Evolutionary conservation across 1,139 yeast genomes (phyloP).

Genomic region (Blastobotrys persicus): DNA sequence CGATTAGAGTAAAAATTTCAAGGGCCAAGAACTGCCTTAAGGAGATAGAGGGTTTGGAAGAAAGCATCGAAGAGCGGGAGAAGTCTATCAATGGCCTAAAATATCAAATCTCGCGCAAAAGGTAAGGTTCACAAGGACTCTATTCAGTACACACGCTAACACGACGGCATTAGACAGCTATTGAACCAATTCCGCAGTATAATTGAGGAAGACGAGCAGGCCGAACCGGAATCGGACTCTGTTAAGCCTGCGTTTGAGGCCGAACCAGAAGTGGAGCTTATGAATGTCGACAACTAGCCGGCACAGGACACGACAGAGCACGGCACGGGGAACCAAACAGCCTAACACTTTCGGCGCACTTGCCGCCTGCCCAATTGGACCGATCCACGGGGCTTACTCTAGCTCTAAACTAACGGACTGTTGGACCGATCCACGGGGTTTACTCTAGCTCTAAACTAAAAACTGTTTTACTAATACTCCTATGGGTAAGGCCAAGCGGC

Average conservation of each 20-base stretch:
- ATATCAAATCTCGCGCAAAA: constrained; percentile 17
- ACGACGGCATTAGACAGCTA: constrained; percentile 12
- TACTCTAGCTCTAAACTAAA: too few relatives aligned
- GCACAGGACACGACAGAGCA: too few relatives aligned
- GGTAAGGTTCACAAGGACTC: too few relatives aligned
- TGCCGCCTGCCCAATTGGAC: too few relatives aligned
- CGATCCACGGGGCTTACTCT: too few relatives aligned
- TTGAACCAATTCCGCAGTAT: constrained; percentile 22
- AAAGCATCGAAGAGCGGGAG: constrained; percentile 22
- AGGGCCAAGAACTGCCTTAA: constrained; percentile 22
- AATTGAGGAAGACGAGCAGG: constrained; percentile 16
- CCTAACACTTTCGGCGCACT: too few relatives aligned
- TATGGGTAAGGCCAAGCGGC: too few relatives aligned
- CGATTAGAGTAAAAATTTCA: constrained; percentile 27
- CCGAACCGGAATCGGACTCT: neutral
- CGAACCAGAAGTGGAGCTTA: neutral
- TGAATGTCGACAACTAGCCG: neutral
- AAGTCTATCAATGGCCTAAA: constrained; percentile 15
- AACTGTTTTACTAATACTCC: too few relatives aligned
- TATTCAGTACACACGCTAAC: neutral
- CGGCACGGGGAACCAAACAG: too few relatives aligned
- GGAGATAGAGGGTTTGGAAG: constrained; percentile 25
- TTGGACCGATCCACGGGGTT: too few relatives aligned
- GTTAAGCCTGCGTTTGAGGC: neutral
- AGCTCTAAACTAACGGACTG: too few relatives aligned